Evolutionary conservation across 352 stramenopile species (phyloP).

Genomic region (Globisporangium spiculum): DNA sequence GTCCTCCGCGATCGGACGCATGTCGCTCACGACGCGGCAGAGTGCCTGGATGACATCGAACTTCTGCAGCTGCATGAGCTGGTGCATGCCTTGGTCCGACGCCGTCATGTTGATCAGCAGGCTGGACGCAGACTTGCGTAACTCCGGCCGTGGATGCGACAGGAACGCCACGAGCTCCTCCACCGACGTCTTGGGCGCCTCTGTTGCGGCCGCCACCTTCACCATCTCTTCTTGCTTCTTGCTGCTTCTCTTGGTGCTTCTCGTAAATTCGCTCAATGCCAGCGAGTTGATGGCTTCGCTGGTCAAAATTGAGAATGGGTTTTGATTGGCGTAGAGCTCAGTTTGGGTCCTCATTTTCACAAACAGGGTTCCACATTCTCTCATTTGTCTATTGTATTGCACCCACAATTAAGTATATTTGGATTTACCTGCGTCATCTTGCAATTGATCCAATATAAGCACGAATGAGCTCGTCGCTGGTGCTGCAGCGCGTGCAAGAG

Average conservation of each 20-base stretch:
- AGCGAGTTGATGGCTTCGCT: constrained; percentile 8
- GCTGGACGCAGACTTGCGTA: constrained; percentile 83
- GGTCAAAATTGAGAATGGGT: constrained; percentile 8
- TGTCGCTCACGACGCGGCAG: constrained; percentile 77
- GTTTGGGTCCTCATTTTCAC: neutral
- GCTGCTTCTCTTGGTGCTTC: neutral
- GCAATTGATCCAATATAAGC: neutral
- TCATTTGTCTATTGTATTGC: neutral
- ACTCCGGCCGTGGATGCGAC: constrained; percentile 72
- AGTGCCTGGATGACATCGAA: constrained; percentile 75
- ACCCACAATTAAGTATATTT: neutral
- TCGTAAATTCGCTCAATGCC: constrained; percentile 7
- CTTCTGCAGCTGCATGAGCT: constrained; percentile 72
- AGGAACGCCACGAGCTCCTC: constrained; percentile 84
- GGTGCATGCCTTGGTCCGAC: constrained; percentile 73
- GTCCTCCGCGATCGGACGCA: constrained; percentile 81
- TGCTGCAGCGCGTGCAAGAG: constrained; percentile 49
- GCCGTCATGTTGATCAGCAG: constrained; percentile 81
- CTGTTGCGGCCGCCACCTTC: constrained; percentile 32
- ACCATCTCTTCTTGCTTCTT: constrained; percentile 25
- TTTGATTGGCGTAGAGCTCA: constrained; percentile 7
- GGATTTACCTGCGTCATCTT: neutral
- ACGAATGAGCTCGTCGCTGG: constrained; percentile 11
- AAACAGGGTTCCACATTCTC: neutral
- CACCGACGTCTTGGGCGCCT: constrained; percentile 66